Conservation (phyloP, 2,329 filamentous ascomycete species). For the Epichloe baconii region DNA sequence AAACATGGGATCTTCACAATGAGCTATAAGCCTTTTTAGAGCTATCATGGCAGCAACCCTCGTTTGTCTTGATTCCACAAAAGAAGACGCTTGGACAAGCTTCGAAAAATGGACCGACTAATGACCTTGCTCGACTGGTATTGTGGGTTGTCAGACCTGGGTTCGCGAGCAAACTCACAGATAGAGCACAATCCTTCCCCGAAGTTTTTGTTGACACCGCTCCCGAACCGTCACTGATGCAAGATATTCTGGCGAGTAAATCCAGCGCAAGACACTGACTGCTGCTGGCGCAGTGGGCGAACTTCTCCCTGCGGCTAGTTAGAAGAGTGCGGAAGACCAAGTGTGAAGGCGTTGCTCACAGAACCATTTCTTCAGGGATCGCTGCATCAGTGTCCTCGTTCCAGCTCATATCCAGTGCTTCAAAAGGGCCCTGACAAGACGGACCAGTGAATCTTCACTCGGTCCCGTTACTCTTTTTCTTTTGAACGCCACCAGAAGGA, state of each 20-base stretch:
- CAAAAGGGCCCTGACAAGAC: conserved; percentile 13
- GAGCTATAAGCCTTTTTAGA: conserved; percentile 55
- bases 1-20: conserved; percentile 45
- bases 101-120: conserved; percentile 28
- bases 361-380: conserved; percentile 24
- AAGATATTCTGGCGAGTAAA: conserved; percentile 38
- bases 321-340: conserved; percentile 3
- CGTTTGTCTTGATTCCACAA: conserved; percentile 42
- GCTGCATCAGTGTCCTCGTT: conserved; percentile 10
- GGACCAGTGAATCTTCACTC: conserved; percentile 10
- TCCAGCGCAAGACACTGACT: conserved; percentile 40
- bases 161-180: conserved; percentile 10
- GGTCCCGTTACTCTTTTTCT: conserved; percentile 17
- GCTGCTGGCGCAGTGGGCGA: conserved; percentile 32
- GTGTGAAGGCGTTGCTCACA: conserved; percentile 27
- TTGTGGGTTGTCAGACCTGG: background rate
- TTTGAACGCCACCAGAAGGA: conserved; percentile 9
- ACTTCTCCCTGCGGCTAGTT: conserved; percentile 21
- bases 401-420: conserved; percentile 16
- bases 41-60: conserved; percentile 60
- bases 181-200: conserved; percentile 10
- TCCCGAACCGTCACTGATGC: conserved; percentile 11
- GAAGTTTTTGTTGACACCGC: background rate
- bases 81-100: conserved; percentile 30
- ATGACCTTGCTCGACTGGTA: conserved; percentile 17